Evolutionary conservation across 805 yeast genomes (phyloP).

Genomic region (Pichia deserticola): DNA sequence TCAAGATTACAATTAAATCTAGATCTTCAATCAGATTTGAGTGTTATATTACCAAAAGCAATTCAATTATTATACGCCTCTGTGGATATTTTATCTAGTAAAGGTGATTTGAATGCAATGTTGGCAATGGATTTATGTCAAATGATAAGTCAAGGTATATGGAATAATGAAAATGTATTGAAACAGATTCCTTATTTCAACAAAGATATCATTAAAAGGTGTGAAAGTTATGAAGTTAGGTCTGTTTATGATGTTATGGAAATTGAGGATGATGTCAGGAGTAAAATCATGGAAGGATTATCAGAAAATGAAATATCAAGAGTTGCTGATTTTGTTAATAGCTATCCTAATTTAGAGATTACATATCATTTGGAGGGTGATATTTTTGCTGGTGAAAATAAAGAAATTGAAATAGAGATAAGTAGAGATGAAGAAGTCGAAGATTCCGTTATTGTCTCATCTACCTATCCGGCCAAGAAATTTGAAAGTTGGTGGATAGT

Average conservation of each 20-base stretch:
- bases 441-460: slow-evolving; percentile 51
- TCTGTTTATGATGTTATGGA: slow-evolving; percentile 75
- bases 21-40: slow-evolving; percentile 55
- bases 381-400: slow-evolving; percentile 38
- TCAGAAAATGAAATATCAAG: slow-evolving; percentile 41
- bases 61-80: slow-evolving; percentile 53
- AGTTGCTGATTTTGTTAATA: slow-evolving; percentile 85
- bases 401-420: slow-evolving; percentile 40
- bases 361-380: slow-evolving; percentile 41
- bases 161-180: slow-evolving; percentile 74
- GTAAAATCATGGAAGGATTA: slow-evolving; percentile 48
- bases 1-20: slow-evolving; percentile 55
- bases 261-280: slow-evolving; percentile 58
- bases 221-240: slow-evolving; percentile 48
- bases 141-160: slow-evolving; percentile 78
- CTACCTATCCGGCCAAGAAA: slow-evolving; percentile 53
- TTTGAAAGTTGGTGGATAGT: slow-evolving; percentile 83
- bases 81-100: slow-evolving; percentile 71
- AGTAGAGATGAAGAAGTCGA: slow-evolving; percentile 73
- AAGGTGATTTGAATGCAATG: slow-evolving; percentile 72
- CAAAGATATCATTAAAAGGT: slow-evolving; percentile 43
- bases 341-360: slow-evolving; percentile 79
- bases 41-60: slow-evolving; percentile 40
- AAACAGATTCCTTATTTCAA: slow-evolving; percentile 71
- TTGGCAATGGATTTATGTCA: slow-evolving; percentile 83